Evolutionary conservation across 306 rosid species (phyloP).

Genomic region (Hylodesmum podocarpum): DNA sequence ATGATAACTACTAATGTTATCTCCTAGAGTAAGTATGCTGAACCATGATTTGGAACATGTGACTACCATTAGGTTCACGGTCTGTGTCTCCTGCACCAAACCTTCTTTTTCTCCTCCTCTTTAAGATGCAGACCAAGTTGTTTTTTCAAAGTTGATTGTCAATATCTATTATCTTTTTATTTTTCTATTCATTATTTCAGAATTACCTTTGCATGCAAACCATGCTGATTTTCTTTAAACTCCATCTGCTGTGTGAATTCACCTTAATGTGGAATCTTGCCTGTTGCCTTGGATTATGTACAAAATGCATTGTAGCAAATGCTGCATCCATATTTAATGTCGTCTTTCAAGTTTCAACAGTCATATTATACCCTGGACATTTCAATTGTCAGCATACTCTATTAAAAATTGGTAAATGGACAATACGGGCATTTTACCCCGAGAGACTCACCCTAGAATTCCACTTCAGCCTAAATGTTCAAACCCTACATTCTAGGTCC

Average conservation of each 20-base stretch:
- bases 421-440: background rate
- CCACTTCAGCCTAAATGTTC: background rate
- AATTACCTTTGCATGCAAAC: background rate
- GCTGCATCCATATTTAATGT: background rate
- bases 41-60: background rate
- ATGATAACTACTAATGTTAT: background rate
- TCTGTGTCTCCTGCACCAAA: background rate
- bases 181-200: background rate
- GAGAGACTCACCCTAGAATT: background rate
- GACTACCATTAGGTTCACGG: background rate
- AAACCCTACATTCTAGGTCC: background rate
- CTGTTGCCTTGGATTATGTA: conserved; percentile 1
- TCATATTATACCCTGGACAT: background rate
- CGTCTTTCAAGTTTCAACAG: background rate
- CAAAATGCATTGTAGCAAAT: background rate
- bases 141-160: background rate
- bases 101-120: background rate
- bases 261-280: background rate
- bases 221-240: background rate
- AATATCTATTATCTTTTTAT: background rate
- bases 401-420: background rate
- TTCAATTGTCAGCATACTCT: background rate
- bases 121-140: background rate
- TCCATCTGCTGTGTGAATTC: background rate
- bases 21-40: background rate